Percentiles rank a stretch among this genome's conserved stretches.
These are phyloP conservation scores for Solanum tacnaense DNA, from an alignment of 257 asterid species.

Conservation along the genomic window DNA sequence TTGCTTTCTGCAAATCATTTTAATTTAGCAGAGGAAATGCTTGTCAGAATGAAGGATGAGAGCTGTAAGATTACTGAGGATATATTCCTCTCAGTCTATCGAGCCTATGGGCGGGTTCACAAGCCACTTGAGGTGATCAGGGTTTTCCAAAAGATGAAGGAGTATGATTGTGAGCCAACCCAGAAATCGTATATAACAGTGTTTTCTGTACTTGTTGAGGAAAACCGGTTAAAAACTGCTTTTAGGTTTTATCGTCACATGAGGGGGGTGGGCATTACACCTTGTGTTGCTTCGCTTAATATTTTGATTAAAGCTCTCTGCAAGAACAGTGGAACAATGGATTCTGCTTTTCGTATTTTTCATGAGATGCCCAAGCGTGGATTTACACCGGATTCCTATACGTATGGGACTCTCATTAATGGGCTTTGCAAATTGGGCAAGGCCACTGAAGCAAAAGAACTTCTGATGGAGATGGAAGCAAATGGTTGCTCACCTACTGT, in stretches of 20 bases:
- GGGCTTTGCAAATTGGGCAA: conserved; percentile 72
- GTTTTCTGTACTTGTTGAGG: conserved; percentile 67
- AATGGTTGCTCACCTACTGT: conserved; percentile 71
- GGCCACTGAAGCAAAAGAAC: conserved; percentile 71
- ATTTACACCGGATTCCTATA: conserved; percentile 64
- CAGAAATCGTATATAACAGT: conserved; percentile 64
- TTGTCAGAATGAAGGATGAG: conserved; percentile 63
- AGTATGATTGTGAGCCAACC: conserved; percentile 58
- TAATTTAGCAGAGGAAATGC: conserved; percentile 54
- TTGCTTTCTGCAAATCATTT: conserved; percentile 67
- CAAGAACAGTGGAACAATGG: conserved; percentile 58
- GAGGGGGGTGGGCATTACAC: conserved; percentile 62
- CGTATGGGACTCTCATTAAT: conserved; percentile 77
- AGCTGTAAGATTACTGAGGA: conserved; percentile 48
- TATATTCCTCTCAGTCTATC: conserved; percentile 46
- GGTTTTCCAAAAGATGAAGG: conserved; percentile 56
- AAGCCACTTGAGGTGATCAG: conserved; percentile 74
- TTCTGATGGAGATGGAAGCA: conserved; percentile 66
- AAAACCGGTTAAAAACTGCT: conserved; percentile 74
- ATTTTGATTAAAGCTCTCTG: conserved; percentile 79
- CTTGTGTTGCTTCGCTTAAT: conserved; percentile 56
- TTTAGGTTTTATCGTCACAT: conserved; percentile 61
- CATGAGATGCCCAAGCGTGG: conserved; percentile 79
- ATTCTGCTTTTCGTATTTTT: conserved; percentile 59
- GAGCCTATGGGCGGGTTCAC: conserved; percentile 81